A percentile compares a stretch with the other conserved stretches of the same genome.
These are phyloP conservation scores for Bacidia gigantensis DNA, from an alignment of 495 filamentous ascomycete species.

Conservation along the genomic window DNA sequence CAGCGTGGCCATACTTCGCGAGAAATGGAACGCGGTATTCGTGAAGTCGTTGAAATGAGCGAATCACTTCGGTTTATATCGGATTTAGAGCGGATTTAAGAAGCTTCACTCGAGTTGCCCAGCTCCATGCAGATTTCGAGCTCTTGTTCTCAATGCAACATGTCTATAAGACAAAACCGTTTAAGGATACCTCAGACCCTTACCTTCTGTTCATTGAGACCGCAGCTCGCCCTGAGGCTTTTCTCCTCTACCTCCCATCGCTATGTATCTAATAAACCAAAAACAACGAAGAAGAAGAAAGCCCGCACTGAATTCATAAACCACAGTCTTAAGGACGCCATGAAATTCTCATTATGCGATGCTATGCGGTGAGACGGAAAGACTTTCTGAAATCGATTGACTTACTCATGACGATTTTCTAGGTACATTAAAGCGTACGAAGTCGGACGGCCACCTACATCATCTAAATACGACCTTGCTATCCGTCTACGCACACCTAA, in stretches of 20 bases:
- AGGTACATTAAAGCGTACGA: slow-evolving; percentile 87
- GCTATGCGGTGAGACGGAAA: slow-evolving; percentile 63
- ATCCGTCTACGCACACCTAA: slow-evolving; percentile 64
- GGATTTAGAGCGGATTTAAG: no score
- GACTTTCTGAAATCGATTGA: slow-evolving; percentile 3
- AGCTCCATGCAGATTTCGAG: no score
- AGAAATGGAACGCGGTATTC: no score
- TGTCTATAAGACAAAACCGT: no score
- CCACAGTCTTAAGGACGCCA: slow-evolving; percentile 43
- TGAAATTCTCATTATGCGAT: slow-evolving; percentile 72
- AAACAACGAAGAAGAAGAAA: slow-evolving; percentile 43
- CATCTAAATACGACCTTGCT: slow-evolving; percentile 75
- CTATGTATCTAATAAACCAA: slow-evolving; percentile 10
- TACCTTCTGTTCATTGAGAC: not conserved
- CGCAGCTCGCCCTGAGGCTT: slow-evolving; percentile 18
- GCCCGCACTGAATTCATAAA: slow-evolving; percentile 46
- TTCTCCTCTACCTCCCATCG: slow-evolving; percentile 11
- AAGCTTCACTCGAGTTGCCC: no score
- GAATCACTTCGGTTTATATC: no score
- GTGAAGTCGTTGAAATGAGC: no score
- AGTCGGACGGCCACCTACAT: slow-evolving; percentile 62
- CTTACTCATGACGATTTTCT: slow-evolving; percentile 1
- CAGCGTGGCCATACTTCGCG: slow-evolving; percentile 21
- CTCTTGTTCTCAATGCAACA: no score
- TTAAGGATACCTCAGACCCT: no score